A percentile compares a stretch with the other conserved stretches of the same genome.
Evolutionary conservation across 306 rosid species (phyloP).

Genomic region (Ochetophila trinervis): DNA sequence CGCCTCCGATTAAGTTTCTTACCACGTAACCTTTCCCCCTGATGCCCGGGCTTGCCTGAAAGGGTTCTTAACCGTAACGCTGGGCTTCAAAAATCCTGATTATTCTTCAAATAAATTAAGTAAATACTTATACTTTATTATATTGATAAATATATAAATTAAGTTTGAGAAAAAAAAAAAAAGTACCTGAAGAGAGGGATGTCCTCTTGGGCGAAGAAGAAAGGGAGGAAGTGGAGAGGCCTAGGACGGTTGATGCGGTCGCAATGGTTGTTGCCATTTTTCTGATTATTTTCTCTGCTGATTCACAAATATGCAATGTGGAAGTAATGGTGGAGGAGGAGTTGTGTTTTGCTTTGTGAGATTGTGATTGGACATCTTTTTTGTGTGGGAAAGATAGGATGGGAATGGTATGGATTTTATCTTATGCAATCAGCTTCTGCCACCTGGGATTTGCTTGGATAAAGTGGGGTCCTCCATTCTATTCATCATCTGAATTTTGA

Average conservation of each 20-base stretch:
- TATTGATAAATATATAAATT: too few species aligned
- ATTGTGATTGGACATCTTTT: conserved; percentile 12
- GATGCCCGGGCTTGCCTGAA: conserved; percentile 45
- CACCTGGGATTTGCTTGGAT: conserved; percentile 51
- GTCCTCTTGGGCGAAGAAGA: conserved; percentile 32
- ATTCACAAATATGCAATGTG: background rate
- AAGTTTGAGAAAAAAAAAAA: background rate
- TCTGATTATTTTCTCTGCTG: background rate
- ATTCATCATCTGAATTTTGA: too few species aligned
- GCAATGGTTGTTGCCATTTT: conserved; percentile 65
- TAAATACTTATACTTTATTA: too few species aligned
- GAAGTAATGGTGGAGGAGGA: background rate
- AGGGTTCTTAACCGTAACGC: conserved; percentile 52
- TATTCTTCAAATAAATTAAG: background rate
- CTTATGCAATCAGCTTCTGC: conserved; percentile 51
- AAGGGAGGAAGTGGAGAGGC: conserved; percentile 49
- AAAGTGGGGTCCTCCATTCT: conserved; percentile 47
- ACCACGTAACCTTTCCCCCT: conserved; percentile 68
- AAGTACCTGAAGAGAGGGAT: conserved; percentile 50
- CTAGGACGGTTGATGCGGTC: conserved; percentile 52
- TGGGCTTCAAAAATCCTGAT: conserved; percentile 59
- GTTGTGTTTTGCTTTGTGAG: conserved; percentile 12
- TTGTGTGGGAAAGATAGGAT: conserved; percentile 29
- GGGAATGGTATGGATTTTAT: conserved; percentile 33
- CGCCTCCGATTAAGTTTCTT: background rate